These are phyloP conservation scores for Carex sylvatica DNA, from an alignment of 202 grass and related monocot species.

Conservation along the genomic window DNA sequence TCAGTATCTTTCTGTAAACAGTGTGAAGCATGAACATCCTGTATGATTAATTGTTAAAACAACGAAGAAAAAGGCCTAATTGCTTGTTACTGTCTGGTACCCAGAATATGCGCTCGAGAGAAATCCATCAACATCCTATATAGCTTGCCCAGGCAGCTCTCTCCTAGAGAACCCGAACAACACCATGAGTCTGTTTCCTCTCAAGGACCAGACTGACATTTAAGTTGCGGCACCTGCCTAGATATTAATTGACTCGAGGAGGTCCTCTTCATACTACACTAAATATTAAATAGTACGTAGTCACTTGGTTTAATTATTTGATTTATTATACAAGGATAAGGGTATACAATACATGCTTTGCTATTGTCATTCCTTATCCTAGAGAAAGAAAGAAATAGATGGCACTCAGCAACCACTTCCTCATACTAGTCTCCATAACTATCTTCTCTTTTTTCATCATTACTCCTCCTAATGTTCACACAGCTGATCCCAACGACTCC, in stretches of 20 bases:
- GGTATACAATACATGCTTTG: too few relatives aligned
- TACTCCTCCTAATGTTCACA: background rate
- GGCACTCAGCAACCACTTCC: background rate
- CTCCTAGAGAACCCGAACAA: too few relatives aligned
- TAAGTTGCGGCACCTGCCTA: too few relatives aligned
- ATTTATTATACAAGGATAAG: background rate
- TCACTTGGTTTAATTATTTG: too few relatives aligned
- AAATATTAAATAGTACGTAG: too few relatives aligned
- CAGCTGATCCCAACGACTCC: background rate
- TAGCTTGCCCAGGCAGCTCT: too few relatives aligned
- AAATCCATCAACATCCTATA: background rate
- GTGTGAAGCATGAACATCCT: background rate
- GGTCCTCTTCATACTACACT: too few relatives aligned
- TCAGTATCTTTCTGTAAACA: background rate
- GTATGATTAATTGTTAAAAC: too few relatives aligned
- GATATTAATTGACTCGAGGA: too few relatives aligned
- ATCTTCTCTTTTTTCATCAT: conserved; percentile 15
- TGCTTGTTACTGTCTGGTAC: background rate
- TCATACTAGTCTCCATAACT: conserved; percentile 9
- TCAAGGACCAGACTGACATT: too few relatives aligned
- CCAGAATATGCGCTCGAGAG: background rate
- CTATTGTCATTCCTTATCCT: background rate
- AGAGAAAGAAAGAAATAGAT: background rate
- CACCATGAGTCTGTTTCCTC: too few relatives aligned
- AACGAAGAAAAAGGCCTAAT: too few relatives aligned